phyloP scores from a whole-genome alignment of 192 early-diverging fungal species.

The Irineochytrium annulatum region DNA sequence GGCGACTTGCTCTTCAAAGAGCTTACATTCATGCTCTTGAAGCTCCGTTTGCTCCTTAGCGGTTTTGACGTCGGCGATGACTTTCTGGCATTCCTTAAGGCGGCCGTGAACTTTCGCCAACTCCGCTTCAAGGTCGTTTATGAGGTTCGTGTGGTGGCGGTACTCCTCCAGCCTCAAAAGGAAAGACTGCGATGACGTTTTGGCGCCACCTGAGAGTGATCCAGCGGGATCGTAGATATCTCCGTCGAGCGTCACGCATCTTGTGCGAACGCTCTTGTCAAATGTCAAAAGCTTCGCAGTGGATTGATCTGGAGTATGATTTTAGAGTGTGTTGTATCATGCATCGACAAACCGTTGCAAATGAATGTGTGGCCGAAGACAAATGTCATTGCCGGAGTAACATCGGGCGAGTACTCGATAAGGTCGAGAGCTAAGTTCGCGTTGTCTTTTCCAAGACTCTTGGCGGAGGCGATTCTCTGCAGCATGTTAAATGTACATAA shows the following conservation, averaged over 20 bases:
- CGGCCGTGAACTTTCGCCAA: no score
- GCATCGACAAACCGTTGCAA: conserved; percentile 52
- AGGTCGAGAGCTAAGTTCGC: conserved; percentile 84
- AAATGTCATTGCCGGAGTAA: conserved; percentile 82
- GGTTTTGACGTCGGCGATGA: no score
- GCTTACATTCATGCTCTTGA: conserved; percentile 68
- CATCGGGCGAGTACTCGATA: conserved; percentile 73
- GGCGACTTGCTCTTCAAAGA: conserved; percentile 72
- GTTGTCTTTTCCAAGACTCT: conserved; percentile 79
- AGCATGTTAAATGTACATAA: not conserved
- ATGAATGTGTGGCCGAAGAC: conserved; percentile 93
- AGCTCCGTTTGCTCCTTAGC: conserved; percentile 59
- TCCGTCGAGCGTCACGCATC: conserved; percentile 95
- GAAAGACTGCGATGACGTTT: conserved; percentile 65
- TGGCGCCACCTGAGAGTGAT: conserved; percentile 87
- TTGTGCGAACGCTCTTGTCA: conserved; percentile 71
- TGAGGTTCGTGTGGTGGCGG: no score
- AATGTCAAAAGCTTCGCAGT: conserved; percentile 88
- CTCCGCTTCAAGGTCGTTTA: no score
- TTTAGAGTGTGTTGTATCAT: not conserved
- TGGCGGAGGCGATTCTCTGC: conserved; percentile 64
- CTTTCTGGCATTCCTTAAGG: no score
- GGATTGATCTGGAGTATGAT: conserved; percentile 54
- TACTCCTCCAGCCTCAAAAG: conserved; percentile 69
- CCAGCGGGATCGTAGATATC: conserved; percentile 96